Base-by-base conservation (phyloP, 192 early-diverging fungal genomes). In the Mortierella alpina region DNA sequence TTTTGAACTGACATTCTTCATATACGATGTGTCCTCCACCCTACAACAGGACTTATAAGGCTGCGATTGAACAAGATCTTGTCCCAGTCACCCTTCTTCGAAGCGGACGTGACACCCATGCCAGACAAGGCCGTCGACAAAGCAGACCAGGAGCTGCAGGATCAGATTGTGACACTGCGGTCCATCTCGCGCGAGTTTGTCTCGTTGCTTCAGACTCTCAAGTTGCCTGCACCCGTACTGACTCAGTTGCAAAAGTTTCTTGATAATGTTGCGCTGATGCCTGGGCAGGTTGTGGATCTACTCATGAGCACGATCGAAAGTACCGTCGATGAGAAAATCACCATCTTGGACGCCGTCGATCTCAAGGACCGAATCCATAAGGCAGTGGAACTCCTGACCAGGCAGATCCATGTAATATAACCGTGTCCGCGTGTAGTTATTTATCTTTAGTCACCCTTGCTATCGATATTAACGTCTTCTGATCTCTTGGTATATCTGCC, bases 281-380 rank as follows among this genome's bases (percentile, higher is more conserved):
- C 90, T 7, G 86, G 86, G 4, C 82, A 88, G 40, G 74, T 95
- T 13, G 90, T 91, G 0, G 91, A 95, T 73, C 66, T 94, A 12
- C 82, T 95, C 31, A 88, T 91, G 41, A 89, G 85, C 41, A 89
- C 93, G 61, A 91, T 95, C 52, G 93, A 95, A 60, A 82, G 90
- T 5, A 87, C 87, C 6, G 75, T 87, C 41, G 90, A 92, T 41
- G 94, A 95, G 70, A 93, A 92, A 62, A 73, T 93, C 7, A 59
- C 83, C n/a, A 89, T 93, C 41, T 69, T 94, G 9, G 81, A 89
- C n/a, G 84, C 86, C 2, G 56, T 72, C 3, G 85, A 92, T 54
- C 62, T 90, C 8, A 88, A 88, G 66, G 82, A 86, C 9, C 84
- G 94, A 15, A 84, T 95, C 18, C 40, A 66, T 46, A 83, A 73